Evolutionary conservation across 306 rosid genomes (phyloP), one percentile per base, ranked within the genome.

Genomic region (Prunus davidiana): DNA sequence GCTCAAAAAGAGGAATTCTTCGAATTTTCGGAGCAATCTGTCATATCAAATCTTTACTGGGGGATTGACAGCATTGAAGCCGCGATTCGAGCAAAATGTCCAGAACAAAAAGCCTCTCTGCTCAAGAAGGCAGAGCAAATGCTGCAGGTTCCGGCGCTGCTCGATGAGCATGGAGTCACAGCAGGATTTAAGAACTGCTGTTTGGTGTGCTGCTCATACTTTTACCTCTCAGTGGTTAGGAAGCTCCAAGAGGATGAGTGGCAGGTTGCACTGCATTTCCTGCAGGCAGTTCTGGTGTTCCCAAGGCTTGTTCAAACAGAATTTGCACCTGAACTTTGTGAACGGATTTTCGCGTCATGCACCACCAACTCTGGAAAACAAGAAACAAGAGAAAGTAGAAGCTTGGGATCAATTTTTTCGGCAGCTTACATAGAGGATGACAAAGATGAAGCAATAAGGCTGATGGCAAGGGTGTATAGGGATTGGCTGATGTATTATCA

Each of bases 121-220:
- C 85, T 91, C 9, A 79, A 65, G 57, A 84, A 85, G 8, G 83
- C 97, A n/a, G 97, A 89, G 67, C 85, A 83, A 73, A 89, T 91
- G 97, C 97, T 91, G 80, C 97, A 91, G 75, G 87, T 89, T 8
- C 97, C 97, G 0, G 97, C 94, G 4, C 83, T 91, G 88, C 94
- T 91, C 47, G 87, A 87, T 46, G 94, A 89, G 60, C 85, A 83
- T 58, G 89, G 84, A 3, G 76, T 83, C 75, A 89, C 97, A 0
- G 90, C 92, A 11, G 84, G 94, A 77, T 66, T 89, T 64, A 77
- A 81, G 12, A 91, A 91, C 77, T 45, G 75, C 58, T 83, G 86
- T 46, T 76, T 91, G 84, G 85, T 89, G 18, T 89, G 94, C 65
- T 91, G 92, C 73, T 89, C 97, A 6, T 91, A 87, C 79, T 89